Percentiles rank a stretch among this genome's conserved stretches.
Conservation (phyloP, 805 yeast species). For the Candida peoriensis region DNA sequence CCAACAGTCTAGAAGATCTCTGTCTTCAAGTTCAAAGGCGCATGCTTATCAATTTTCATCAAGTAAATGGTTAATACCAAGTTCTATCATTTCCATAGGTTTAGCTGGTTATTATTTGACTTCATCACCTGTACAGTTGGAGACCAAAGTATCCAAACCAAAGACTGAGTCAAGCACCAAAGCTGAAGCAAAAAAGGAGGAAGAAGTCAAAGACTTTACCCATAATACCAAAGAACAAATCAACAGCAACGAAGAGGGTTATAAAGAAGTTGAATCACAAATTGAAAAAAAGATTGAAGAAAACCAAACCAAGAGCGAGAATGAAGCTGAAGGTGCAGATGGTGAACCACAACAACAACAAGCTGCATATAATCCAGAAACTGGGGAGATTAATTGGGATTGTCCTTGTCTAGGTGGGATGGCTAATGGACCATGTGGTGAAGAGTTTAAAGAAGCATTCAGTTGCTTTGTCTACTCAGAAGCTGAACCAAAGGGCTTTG, state of each 20-base stretch:
- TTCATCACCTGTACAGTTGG: constrained; percentile 17
- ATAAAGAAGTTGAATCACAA: neutral
- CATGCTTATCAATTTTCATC: neutral
- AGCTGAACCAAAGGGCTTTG: constrained; percentile 94
- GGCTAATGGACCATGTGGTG: constrained; percentile 99
- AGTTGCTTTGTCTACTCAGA: constrained; percentile 92
- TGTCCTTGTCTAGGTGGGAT: constrained; percentile 99
- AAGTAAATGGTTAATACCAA: constrained; percentile 14
- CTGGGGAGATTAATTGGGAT: constrained; percentile 99
- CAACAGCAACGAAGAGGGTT: constrained; percentile 4
- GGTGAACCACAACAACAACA: constrained; percentile 36
- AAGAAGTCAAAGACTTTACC: neutral
- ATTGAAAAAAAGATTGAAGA: constrained; percentile 3
- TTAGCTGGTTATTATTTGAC: constrained; percentile 12
- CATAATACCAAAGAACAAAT: neutral
- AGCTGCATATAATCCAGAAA: constrained; percentile 90
- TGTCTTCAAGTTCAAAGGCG: constrained; percentile 4
- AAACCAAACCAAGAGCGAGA: constrained; percentile 3
- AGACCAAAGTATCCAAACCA: constrained; percentile 9
- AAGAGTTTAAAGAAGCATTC: constrained; percentile 90
- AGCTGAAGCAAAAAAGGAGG: constrained; percentile 1
- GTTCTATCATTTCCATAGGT: constrained; percentile 15
- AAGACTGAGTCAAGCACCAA: constrained; percentile 4
- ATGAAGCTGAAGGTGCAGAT: constrained; percentile 14
- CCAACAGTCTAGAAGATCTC: constrained; percentile 2